A percentile compares a stretch with the other conserved stretches of the same genome.
Conservation (phyloP, 257 asterid genomes). For the Galeopsis tetrahit region DNA sequence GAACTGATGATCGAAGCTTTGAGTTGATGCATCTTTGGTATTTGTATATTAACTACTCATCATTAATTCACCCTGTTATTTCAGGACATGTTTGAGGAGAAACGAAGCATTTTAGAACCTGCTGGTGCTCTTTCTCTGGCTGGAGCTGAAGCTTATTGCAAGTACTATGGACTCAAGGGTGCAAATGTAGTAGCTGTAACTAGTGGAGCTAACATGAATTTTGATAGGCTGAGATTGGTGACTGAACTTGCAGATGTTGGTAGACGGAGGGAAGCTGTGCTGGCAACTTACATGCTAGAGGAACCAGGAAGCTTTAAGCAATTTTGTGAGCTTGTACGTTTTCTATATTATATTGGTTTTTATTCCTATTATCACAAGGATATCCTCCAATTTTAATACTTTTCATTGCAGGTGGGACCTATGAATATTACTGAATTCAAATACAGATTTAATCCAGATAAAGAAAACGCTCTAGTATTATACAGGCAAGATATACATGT, state of each 20-base stretch:
- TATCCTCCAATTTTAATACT: conserved; percentile 17
- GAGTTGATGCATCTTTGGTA: conserved; percentile 4
- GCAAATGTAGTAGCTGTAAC: conserved; percentile 88
- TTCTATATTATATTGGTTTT: not conserved
- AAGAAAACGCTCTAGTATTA: conserved; percentile 70
- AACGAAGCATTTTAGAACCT: conserved; percentile 93
- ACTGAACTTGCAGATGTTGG: conserved; percentile 96
- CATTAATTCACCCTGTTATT: conserved; percentile 22
- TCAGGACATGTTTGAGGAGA: conserved; percentile 99
- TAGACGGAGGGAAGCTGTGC: conserved; percentile 85
- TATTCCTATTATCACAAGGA: conserved; percentile 11
- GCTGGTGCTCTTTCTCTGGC: conserved; percentile 98
- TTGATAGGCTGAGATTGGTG: conserved; percentile 87
- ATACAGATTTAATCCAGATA: conserved; percentile 72
- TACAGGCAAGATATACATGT: conserved; percentile 63
- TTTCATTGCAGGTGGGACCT: conserved; percentile 73
- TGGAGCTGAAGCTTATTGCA: conserved; percentile 97
- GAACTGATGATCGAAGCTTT: conserved; percentile 18
- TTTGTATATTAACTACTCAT: conserved; percentile 2
- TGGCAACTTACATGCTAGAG: conserved; percentile 83
- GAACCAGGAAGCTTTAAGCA: conserved; percentile 76
- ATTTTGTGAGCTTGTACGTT: conserved; percentile 74
- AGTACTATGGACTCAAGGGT: conserved; percentile 75
- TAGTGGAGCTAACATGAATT: conserved; percentile 97
- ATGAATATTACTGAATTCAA: conserved; percentile 87